Percentiles rank a stretch among this genome's conserved stretches.
These are phyloP conservation scores for Dactylis glomerata DNA, from an alignment of 176 grass and related monocot species.

Conservation along the genomic window DNA sequence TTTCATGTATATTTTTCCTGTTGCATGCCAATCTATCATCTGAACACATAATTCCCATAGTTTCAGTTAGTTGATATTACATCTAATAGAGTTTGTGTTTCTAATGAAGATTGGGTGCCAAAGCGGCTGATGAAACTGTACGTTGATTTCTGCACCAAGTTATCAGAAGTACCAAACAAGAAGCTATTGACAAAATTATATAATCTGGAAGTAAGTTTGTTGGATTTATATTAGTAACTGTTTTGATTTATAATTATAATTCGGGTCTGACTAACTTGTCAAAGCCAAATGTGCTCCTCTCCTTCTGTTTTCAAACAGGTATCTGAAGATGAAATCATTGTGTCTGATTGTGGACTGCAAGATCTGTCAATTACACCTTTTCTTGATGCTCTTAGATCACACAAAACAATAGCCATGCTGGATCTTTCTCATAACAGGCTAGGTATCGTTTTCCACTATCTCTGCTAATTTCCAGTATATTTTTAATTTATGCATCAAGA, in stretches of 20 bases:
- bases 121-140: slow-evolving; percentile 94
- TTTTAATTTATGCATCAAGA: neutral
- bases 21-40: slow-evolving; percentile 5
- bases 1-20: neutral
- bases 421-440: slow-evolving; percentile 95
- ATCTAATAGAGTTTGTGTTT: slow-evolving; percentile 30
- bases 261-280: slow-evolving; percentile 31
- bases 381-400: slow-evolving; percentile 74
- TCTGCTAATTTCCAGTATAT: neutral
- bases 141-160: slow-evolving; percentile 77
- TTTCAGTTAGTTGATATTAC: neutral
- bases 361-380: slow-evolving; percentile 73
- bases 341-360: slow-evolving; percentile 90
- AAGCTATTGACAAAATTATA: slow-evolving; percentile 81
- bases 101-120: slow-evolving; percentile 73
- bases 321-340: slow-evolving; percentile 89
- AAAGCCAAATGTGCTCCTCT: slow-evolving; percentile 28
- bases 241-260: slow-evolving; percentile 23
- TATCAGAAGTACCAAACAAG: slow-evolving; percentile 67
- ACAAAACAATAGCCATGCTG: slow-evolving; percentile 84
- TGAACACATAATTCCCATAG: neutral
- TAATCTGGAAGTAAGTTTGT: slow-evolving; percentile 74
- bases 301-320: slow-evolving; percentile 55
- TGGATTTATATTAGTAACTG: slow-evolving; percentile 13
- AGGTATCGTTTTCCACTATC: slow-evolving; percentile 49